These are phyloP conservation scores for Coemansia sp. DNA, from an alignment of 192 early-diverging fungal species.

Conservation along the genomic window DNA sequence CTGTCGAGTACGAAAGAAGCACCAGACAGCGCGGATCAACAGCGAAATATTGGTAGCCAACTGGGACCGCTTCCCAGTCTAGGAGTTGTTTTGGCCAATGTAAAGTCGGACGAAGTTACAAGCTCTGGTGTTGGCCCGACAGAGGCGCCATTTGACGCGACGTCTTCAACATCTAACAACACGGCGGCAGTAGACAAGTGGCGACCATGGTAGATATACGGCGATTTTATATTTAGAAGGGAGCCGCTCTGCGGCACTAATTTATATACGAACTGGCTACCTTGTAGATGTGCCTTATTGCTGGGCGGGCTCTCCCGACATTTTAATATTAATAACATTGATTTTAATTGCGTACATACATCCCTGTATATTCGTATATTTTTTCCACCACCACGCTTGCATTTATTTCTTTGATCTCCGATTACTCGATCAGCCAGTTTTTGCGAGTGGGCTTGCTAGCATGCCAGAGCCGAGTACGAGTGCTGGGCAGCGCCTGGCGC, in stretches of 20 bases:
- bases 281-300: neutral
- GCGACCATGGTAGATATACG: slow-evolving; percentile 38
- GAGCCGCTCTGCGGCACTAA: neutral
- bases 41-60: slow-evolving; percentile 10
- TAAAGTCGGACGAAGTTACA: slow-evolving; percentile 11
- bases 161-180: slow-evolving; percentile 4
- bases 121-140: neutral
- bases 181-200: slow-evolving; percentile 35
- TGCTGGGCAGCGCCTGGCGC: neutral
- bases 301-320: neutral
- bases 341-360: neutral
- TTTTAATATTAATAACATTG: neutral
- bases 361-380: neutral
- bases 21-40: neutral
- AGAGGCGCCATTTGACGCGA: slow-evolving; percentile 4
- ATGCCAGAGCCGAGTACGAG: neutral
- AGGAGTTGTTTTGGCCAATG: slow-evolving; percentile 35
- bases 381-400: neutral
- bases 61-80: slow-evolving; percentile 44
- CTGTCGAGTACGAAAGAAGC: neutral
- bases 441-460: neutral
- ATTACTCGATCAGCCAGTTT: neutral
- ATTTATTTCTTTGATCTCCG: neutral
- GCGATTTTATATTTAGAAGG: neutral
- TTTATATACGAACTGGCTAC: neutral